Evolutionary conservation across 148 eudicot genomes (phyloP), one percentile per base, ranked within the genome.

Genomic region (Suaeda aralocaspica): DNA sequence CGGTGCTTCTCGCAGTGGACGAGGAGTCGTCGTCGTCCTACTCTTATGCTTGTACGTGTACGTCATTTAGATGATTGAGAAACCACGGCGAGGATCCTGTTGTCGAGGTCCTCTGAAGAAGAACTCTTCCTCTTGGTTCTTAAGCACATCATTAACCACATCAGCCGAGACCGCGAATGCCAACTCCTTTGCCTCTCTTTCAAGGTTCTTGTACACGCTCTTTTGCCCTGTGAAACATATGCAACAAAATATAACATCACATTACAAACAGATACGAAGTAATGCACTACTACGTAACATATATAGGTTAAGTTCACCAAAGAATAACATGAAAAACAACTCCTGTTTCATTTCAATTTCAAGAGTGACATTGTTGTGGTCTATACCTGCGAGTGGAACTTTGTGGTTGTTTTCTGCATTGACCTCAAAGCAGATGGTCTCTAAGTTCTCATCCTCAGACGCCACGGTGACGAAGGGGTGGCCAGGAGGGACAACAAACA

Each of bases 381-480:
- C 30, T 16, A 52, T 77, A 83, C 93, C 93, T 24, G 90, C 88
- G 13, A 91, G 87, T 56, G 83, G 67, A 76, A 78, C 63, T 57
- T 68, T 82, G 30, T 62, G 69, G 77, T 84, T 91, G 78, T 83
- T 71, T 22, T 74, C 39, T 0, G 92, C 87, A 48, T 88, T 88
- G 73, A 90, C 45, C 28, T 83, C 80, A 41, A 93, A 93, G 81
- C 82, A 84, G 26, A 85, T 25, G 4, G 86, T 25, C 67, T 86
- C 77, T 10, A 92, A 74, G 68, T 86, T 82, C 66, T 90, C 79
- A 14, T 85, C 76, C 29, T 49, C 56, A 1, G 95, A 85, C 19
- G 98, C 98, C 0, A 84, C 68, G 11, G 83, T 71, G 58, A 84
- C 81, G 16, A 76, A 79, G 0, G 98, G 98, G 68, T 93, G 96